A percentile compares a stretch with the other conserved stretches of the same genome.
phyloP scores from a whole-genome alignment of 345 rosid species.

The Lepidium didymum region DNA sequence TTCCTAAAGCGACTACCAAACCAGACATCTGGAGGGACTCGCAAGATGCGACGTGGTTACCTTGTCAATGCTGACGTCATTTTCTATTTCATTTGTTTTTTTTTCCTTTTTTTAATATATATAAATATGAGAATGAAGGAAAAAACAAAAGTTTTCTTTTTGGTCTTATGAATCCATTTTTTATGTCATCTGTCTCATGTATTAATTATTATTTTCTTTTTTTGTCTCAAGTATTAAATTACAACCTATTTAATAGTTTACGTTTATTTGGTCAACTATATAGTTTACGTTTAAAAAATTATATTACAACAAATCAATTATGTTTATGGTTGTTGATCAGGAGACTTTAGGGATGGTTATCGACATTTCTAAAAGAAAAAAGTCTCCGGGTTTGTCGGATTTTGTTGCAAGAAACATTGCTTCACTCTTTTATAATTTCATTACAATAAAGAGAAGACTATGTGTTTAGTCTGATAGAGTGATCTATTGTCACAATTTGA shows the following conservation, averaged over 20 bases:
- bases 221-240: no score
- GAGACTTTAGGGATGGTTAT: not conserved
- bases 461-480: not conserved
- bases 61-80: slow-evolving; percentile 29
- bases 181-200: no score
- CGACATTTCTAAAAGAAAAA: not conserved
- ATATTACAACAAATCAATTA: not conserved
- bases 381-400: not conserved
- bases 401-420: not conserved
- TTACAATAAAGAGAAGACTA: not conserved
- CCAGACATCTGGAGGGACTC: slow-evolving; percentile 65
- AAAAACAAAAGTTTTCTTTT: no score
- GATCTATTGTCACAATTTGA: not conserved
- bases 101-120: not conserved
- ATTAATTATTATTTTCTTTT: no score
- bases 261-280: no score
- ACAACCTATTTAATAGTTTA: no score
- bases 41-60: slow-evolving; percentile 28
- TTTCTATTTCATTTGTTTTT: not conserved
- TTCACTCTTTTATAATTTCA: not conserved
- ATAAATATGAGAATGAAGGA: not conserved
- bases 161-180: no score
- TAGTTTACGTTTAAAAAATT: not conserved
- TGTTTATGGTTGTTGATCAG: not conserved
- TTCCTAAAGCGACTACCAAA: slow-evolving; percentile 51